Evolutionary conservation across 2,329 filamentous ascomycete genomes (phyloP).

Genomic region (Parastagonospora avenae): DNA sequence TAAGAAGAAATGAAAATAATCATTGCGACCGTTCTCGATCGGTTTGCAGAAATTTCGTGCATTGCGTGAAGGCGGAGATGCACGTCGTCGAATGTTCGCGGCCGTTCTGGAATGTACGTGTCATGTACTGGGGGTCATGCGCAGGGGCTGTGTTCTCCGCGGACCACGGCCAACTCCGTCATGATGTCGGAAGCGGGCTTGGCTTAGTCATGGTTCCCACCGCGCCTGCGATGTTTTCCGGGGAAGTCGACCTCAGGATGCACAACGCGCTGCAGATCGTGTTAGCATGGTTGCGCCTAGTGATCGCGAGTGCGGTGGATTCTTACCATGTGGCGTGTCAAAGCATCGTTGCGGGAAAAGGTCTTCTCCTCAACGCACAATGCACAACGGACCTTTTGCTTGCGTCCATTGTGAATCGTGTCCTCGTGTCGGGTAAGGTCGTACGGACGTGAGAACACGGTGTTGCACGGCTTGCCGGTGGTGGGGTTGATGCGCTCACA

Average conservation of each 20-base stretch:
- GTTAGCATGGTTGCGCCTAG: slow-evolving; percentile 28
- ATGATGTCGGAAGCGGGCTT: not conserved
- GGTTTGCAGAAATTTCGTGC: slow-evolving; percentile 9
- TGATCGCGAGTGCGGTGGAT: slow-evolving; percentile 17
- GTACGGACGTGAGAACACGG: slow-evolving; percentile 92
- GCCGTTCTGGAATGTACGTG: slow-evolving; percentile 29
- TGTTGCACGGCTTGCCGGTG: slow-evolving; percentile 93
- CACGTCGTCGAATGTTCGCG: slow-evolving; percentile 19
- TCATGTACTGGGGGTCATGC: slow-evolving; percentile 6
- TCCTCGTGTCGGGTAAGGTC: slow-evolving; percentile 96
- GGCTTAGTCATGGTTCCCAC: slow-evolving; percentile 44
- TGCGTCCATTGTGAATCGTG: slow-evolving; percentile 93
- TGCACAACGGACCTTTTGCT: slow-evolving; percentile 92
- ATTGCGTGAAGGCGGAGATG: slow-evolving; percentile 11
- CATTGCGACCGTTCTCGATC: slow-evolving; percentile 4
- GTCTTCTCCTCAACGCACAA: slow-evolving; percentile 96
- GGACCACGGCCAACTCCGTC: slow-evolving; percentile 21
- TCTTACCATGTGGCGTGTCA: slow-evolving; percentile 80
- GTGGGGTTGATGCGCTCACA: slow-evolving; percentile 94
- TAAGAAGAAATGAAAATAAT: slow-evolving; percentile 1
- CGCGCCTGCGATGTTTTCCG: slow-evolving; percentile 62
- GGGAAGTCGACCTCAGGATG: slow-evolving; percentile 86
- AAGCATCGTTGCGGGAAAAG: slow-evolving; percentile 91
- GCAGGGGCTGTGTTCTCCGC: slow-evolving; percentile 4
- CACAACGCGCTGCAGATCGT: slow-evolving; percentile 67